Evolutionary conservation across 257 asterid genomes (phyloP).

Genomic region (Avicennia marina): DNA sequence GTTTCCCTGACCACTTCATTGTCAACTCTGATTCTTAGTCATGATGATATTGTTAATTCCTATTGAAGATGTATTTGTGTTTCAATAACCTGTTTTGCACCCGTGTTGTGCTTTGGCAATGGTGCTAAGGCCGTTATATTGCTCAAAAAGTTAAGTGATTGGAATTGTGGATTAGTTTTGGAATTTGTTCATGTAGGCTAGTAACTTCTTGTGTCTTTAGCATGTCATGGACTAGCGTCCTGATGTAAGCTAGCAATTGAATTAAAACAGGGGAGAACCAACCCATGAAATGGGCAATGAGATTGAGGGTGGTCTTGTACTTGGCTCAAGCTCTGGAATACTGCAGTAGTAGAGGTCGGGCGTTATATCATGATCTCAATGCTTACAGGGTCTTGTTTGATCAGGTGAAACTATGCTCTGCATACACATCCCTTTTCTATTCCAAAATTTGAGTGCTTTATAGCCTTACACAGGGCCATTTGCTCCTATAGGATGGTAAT

Average conservation of each 20-base stretch:
- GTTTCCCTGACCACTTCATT: slow-evolving; percentile 6
- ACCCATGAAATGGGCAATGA: slow-evolving; percentile 70
- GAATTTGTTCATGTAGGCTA: too few relatives aligned
- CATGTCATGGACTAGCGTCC: too few relatives aligned
- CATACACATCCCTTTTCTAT: too few relatives aligned
- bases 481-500: slow-evolving; percentile 43
- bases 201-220: too few relatives aligned
- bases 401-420: slow-evolving; percentile 42
- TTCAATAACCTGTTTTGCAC: too few relatives aligned
- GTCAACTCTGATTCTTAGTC: background rate
- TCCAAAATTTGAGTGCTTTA: background rate
- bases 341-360: slow-evolving; percentile 47
- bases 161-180: too few relatives aligned
- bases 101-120: too few relatives aligned
- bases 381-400: slow-evolving; percentile 64
- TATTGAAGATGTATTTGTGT: too few relatives aligned
- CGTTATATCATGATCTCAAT: slow-evolving; percentile 59
- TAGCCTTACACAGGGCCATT: background rate
- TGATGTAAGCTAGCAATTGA: too few relatives aligned
- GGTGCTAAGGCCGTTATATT: too few relatives aligned
- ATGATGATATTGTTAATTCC: too few relatives aligned
- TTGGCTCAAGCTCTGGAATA: slow-evolving; percentile 63
- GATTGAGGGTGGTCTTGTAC: slow-evolving; percentile 51
- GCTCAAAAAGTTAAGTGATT: too few relatives aligned
- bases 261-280: slow-evolving; percentile 48